Base-by-base conservation (phyloP, 1,284 basidiomycete species). In the Amylostereum areolatum region DNA sequence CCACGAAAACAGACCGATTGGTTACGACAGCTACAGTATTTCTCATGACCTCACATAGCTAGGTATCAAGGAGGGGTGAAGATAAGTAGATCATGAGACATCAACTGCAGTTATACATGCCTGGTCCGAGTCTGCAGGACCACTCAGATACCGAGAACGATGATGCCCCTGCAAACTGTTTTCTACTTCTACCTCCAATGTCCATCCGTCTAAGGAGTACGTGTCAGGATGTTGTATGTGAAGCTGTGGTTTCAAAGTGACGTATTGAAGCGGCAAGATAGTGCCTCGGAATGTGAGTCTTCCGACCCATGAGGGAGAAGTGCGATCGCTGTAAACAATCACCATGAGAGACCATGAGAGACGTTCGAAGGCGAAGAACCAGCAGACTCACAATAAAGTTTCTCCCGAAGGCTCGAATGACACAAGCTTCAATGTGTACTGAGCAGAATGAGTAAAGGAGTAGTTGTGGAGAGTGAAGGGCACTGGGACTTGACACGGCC, bases 401-500 rank as follows among this genome's bases (percentile, higher is more conserved):
- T 61, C 49, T 49, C 57, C 48, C 25, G 58, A 42, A 28, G 58
- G 44, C 25, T 59, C 42, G 25, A 65, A 57, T 30, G 69, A 56
- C 34, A 58, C 60, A 10, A 85, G 61, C 55, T 67, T 77, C n/a
- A 89, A 63, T 25, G 72, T 66, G 55, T 77, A 85, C 29, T 74
- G 72, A 6, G 71, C 71, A 27, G 70, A 63, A 53, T 81, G 74
- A 3, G 82, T 82, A 45, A 75, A 62, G 0, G 88, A 91, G 57
- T 79, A 75, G 56, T 94, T 95, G 45, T 80, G 76, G 43, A 95
- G 57, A 30, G 65, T 66, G 56, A 92, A 77, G 4, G 69, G 62
- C 9, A 89, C 67, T 0, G 79, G 73, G 2, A 79, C 64, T 34
- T 71, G 68, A 57, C 77, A 81, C 1, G 80, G 72, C 11, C 89